A percentile compares a stretch with the other conserved stretches of the same genome.
phyloP scores from a whole-genome alignment of 129 eudicot species.

The Flaveria sonorensis region DNA sequence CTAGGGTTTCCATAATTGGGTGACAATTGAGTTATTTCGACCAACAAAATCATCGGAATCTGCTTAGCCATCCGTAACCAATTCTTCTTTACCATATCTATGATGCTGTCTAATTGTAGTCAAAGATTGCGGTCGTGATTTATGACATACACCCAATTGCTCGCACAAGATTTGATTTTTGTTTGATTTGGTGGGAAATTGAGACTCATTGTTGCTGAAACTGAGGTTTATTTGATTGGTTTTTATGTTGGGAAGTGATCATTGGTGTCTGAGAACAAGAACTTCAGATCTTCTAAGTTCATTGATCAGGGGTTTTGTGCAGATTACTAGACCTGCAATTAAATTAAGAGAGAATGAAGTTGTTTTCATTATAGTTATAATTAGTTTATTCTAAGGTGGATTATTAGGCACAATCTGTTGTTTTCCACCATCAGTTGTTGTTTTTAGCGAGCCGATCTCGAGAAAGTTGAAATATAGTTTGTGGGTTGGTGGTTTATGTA shows the following conservation, averaged over 20 bases:
- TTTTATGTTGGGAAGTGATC: conserved; percentile 18
- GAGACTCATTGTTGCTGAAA: neutral
- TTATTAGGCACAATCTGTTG: neutral
- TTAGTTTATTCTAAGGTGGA: neutral
- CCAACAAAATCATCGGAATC: conserved; percentile 28
- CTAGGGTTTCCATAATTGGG: conserved; percentile 40
- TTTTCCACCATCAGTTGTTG: no score
- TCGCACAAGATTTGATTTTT: conserved; percentile 15
- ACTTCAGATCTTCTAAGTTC: no score
- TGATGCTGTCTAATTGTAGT: conserved; percentile 7
- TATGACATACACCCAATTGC: conserved; percentile 9
- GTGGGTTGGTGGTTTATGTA: conserved; percentile 27
- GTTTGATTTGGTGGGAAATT: conserved; percentile 6
- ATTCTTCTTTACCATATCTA: conserved; percentile 21
- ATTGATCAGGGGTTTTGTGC: conserved; percentile 26
- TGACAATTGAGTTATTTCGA: conserved; percentile 20
- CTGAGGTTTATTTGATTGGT: neutral
- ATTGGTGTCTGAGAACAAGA: neutral
- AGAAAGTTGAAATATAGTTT: neutral
- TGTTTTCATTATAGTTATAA: neutral
- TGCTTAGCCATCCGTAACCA: conserved; percentile 31
- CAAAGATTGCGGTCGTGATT: conserved; percentile 11
- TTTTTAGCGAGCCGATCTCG: no score
- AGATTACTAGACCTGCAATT: conserved; percentile 20
- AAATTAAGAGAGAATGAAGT: conserved; percentile 5